Evolutionary conservation across 2,329 filamentous ascomycete species (phyloP), one percentile per base, ranked within the genome.

Genomic region (Cordyceps militaris): DNA sequence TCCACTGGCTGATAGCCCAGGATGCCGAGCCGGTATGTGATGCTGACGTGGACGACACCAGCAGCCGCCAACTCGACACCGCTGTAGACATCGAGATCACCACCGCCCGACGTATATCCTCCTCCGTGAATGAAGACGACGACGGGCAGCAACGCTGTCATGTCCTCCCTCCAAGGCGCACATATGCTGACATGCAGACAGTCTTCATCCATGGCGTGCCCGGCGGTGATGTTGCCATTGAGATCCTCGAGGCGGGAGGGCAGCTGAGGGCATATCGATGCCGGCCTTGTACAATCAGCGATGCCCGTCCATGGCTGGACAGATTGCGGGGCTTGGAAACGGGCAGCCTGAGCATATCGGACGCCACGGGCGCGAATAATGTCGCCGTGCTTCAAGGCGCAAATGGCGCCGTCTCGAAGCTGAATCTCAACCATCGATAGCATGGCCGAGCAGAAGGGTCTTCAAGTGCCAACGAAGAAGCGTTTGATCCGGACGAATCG

Each of bases 21-120:
- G 52, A 77, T 70, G 0, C 61, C 62, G 2, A 64, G 54, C 7
- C 62, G 57, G 24, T 64, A 61, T 3, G 74, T 77, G 21, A 78
- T 71, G 43, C 71, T 73, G 1, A 66, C 62, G 1, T 68, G 59
- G 56, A 67, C 49, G 65, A 65, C 54, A 2, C 58, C 60, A 19
- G 58, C 62, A 13, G 59, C 51, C 14, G 57, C 59, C 30, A 57
- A 34, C 5, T 30, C 42, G 13, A 24, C 24, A n/a, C 57, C 57
- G 19, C 54, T 50, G 52, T 62, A 64, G 56, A 23, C 59, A 26
- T 47, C 61, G 32, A 59, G 44, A 36, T 44, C 58, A n/a, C 26
- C 61, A 2, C 40, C 57, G 4, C 62, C 63, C 16, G 59, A 60
- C 24, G 54, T 50, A 26, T 65, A 66, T 30, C 58, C 60, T 1